Percentiles rank a stretch among this genome's conserved stretches.
Evolutionary conservation across 106 monocot species (phyloP).

Genomic region (Apostasia ramifera): DNA sequence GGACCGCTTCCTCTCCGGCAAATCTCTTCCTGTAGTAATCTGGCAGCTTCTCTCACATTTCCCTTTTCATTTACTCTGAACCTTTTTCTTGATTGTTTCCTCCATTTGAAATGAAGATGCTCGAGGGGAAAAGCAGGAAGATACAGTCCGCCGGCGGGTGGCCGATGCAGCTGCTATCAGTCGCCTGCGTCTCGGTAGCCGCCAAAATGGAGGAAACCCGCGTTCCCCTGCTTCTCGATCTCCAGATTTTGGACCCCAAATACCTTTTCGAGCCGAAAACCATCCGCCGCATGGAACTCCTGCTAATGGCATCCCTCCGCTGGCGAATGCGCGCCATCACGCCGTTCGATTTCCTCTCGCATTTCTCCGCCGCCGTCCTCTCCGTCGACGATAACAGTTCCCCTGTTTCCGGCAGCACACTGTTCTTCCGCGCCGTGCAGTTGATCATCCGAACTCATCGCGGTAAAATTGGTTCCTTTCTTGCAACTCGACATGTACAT

Average conservation of each 20-base stretch:
- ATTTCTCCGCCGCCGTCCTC: conserved; percentile 14
- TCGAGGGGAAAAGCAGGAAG: neutral
- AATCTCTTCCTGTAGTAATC: conserved; percentile 31
- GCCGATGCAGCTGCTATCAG: conserved; percentile 67
- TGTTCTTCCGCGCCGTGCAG: conserved; percentile 30
- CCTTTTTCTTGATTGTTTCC: neutral
- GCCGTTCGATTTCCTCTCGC: conserved; percentile 64
- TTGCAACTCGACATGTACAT: neutral
- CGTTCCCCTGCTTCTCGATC: conserved; percentile 42
- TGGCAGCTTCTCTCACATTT: no score
- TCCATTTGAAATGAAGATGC: neutral
- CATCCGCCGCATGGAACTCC: conserved; percentile 62
- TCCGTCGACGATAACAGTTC: neutral
- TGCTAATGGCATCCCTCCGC: conserved; percentile 45
- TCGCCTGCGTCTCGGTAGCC: conserved; percentile 70
- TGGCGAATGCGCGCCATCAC: conserved; percentile 68
- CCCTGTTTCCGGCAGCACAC: neutral
- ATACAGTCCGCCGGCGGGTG: conserved; percentile 5
- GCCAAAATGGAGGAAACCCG: conserved; percentile 79
- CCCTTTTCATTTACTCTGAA: no score
- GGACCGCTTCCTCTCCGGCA: conserved; percentile 54
- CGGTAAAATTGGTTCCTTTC: conserved; percentile 16
- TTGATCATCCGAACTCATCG: conserved; percentile 40
- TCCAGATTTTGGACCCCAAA: conserved; percentile 35
- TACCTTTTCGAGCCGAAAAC: conserved; percentile 48